These are phyloP conservation scores for Ascosphaera apis DNA, from an alignment of 2,329 filamentous ascomycete species.

Conservation along the genomic window DNA sequence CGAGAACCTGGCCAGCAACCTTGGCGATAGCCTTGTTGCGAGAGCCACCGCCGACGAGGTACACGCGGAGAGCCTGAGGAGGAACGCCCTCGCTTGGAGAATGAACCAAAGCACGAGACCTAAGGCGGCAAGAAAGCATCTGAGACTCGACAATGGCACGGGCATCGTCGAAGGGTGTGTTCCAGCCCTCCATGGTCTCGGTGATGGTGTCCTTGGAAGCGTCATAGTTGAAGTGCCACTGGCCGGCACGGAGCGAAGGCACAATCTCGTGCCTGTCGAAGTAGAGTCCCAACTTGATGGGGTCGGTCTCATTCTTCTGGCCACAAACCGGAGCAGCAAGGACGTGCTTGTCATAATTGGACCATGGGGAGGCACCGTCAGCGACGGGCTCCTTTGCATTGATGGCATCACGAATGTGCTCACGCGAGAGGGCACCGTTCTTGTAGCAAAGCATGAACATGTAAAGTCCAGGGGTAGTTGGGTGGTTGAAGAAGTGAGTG, in stretches of 20 bases:
- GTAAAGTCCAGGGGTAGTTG: constrained; percentile 69
- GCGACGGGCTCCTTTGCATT: constrained; percentile 27
- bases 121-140: constrained; percentile 69
- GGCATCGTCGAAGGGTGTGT: constrained; percentile 46
- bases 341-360: constrained; percentile 53
- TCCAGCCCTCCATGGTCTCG: constrained; percentile 29
- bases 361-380: constrained; percentile 39
- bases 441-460: constrained; percentile 99
- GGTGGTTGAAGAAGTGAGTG: constrained; percentile 97
- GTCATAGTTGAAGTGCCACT: constrained; percentile 55
- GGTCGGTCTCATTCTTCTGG: constrained; percentile 28
- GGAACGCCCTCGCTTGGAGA: constrained; percentile 35
- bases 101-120: constrained; percentile 53
- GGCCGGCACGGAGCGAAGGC: constrained; percentile 65
- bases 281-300: constrained; percentile 76
- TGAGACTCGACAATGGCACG: constrained; percentile 87
- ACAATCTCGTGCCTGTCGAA: constrained; percentile 92
- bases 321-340: constrained; percentile 46
- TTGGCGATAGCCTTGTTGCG: constrained; percentile 73
- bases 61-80: constrained; percentile 67
- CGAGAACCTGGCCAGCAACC: constrained; percentile 69
- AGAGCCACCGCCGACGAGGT: constrained; percentile 82
- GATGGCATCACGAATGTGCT: constrained; percentile 65
- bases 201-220: constrained; percentile 26
- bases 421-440: constrained; percentile 82